Base-by-base conservation (phyloP, 768 basidiomycete genomes). In the Tricholoma hemisulphureum region DNA sequence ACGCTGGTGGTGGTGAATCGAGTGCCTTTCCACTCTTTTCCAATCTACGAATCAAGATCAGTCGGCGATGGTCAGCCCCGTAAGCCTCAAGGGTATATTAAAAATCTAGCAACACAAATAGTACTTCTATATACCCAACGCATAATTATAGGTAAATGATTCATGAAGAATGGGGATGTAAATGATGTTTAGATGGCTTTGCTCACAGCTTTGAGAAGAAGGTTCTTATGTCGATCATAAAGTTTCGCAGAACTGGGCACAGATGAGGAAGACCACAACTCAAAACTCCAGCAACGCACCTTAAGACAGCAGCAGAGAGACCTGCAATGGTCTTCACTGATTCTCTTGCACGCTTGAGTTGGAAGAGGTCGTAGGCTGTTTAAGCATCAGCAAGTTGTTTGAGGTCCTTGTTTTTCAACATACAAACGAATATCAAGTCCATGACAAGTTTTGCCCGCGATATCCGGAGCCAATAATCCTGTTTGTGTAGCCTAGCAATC, bases 341-440 rank as follows among this genome's bases (percentile, higher is more conserved):
- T 51, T 84, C 79, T 63, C 77, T 82, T 41, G 78, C 87, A 18
- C 84, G 80, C 63, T 84, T 82, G 59, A 93, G 64, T 58, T 78
- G 76, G 77, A 93, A 92, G n/a, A 93, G 71, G 54, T 91, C 87
- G 67, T 89, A 94, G 6, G 89, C 91, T 93, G 65, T 18, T 10
- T 29, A 18, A n/a, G 3, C 16, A 49, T 49, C 5, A 49, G 46
- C 46, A 28, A 49, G n/a, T 28, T 29, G 28, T 18, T 14, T 52
- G n/a, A 8, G 16, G 16, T 28, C 16, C 11, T 14, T 29, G 26
- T 18, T 49, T n/a, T 23, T 29, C 6, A 28, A 75, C 76, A 64
- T 68, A 94, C 91, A 92, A 67, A 93, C 92, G 73, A 93, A 94
- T 65, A 92, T 83, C 59, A 94, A 74, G 70, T 94, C 92, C 90